Evolutionary conservation across 2,329 filamentous ascomycete genomes (phyloP).

Genomic region (Fusarium oxysporum): DNA sequence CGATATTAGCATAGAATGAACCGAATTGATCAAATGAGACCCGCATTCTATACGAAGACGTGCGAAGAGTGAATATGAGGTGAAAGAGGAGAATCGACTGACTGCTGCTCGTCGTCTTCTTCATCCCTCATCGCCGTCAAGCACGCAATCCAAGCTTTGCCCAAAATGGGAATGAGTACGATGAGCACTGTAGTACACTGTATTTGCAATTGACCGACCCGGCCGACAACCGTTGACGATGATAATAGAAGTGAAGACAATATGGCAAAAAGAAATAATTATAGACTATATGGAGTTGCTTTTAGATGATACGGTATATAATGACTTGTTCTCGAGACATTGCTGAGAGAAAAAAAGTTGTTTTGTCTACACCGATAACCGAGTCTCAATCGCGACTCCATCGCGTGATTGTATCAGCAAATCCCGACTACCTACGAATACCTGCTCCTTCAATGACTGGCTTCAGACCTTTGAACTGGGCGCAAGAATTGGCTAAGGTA

Average conservation of each 20-base stretch:
- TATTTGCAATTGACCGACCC: conserved; percentile 26
- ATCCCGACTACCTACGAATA: neutral
- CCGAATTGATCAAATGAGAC: conserved; percentile 23
- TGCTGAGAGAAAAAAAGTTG: no score
- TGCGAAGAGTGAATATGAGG: conserved; percentile 26
- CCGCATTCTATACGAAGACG: conserved; percentile 28
- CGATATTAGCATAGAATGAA: conserved; percentile 37
- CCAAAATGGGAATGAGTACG: conserved; percentile 11
- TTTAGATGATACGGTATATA: no score
- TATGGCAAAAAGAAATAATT: neutral
- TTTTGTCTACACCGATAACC: conserved; percentile 24
- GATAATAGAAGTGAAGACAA: neutral
- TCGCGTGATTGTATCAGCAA: conserved; percentile 2
- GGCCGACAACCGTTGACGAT: conserved; percentile 18
- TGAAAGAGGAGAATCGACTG: conserved; percentile 31
- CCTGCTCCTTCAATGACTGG: neutral
- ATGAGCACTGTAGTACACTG: conserved; percentile 16
- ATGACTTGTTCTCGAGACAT: neutral
- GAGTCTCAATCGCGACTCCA: neutral
- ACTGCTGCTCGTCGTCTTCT: conserved; percentile 19
- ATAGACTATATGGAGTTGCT: neutral
- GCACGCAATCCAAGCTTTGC: conserved; percentile 38
- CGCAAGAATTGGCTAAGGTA: neutral
- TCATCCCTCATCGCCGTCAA: conserved; percentile 14
- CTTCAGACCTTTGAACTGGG: neutral